A percentile compares a stretch with the other conserved stretches of the same genome.
Conservation (phyloP, 2,329 filamentous ascomycete species). For the Byssochlamys sp. region DNA sequence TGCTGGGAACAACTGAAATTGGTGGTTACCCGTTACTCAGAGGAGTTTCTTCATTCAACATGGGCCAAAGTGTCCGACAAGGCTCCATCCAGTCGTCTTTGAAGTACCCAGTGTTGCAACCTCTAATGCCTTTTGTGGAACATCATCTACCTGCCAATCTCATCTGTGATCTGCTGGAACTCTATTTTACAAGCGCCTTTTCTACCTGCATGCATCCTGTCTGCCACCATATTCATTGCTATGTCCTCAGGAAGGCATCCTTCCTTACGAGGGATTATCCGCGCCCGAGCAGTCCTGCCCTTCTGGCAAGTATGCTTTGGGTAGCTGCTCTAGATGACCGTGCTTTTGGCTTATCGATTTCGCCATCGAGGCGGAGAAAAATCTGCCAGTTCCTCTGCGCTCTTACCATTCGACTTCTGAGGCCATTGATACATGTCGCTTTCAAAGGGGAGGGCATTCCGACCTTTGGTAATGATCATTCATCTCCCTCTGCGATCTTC, state of each 20-base stretch:
- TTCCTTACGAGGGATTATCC: conserved; percentile 75
- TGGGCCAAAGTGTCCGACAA: background rate
- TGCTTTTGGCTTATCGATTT: conserved; percentile 70
- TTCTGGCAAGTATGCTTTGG: conserved; percentile 90
- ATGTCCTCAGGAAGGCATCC: conserved; percentile 78
- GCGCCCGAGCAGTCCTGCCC: conserved; percentile 69
- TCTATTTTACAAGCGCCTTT: conserved; percentile 84
- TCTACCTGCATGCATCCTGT: conserved; percentile 77
- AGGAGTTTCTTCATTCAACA: background rate
- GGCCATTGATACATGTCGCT: conserved; percentile 71
- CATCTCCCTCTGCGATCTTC: conserved; percentile 66
- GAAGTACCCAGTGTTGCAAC: conserved; percentile 76
- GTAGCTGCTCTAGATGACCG: conserved; percentile 87
- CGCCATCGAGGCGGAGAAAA: conserved; percentile 69
- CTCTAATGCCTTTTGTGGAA: conserved; percentile 71
- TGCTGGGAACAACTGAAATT: conserved; percentile 5
- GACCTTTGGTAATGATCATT: conserved; percentile 44
- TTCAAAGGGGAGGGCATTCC: conserved; percentile 41
- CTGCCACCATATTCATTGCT: conserved; percentile 81
- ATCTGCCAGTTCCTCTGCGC: conserved; percentile 84
- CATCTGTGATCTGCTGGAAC: conserved; percentile 79
- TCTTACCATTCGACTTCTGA: conserved; percentile 72
- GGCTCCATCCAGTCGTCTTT: conserved; percentile 28
- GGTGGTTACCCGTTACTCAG: conserved; percentile 33
- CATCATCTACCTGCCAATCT: conserved; percentile 68